Evolutionary conservation across 2,329 filamentous ascomycete genomes (phyloP).

Genomic region (Pseudogymnoascus sp.): DNA sequence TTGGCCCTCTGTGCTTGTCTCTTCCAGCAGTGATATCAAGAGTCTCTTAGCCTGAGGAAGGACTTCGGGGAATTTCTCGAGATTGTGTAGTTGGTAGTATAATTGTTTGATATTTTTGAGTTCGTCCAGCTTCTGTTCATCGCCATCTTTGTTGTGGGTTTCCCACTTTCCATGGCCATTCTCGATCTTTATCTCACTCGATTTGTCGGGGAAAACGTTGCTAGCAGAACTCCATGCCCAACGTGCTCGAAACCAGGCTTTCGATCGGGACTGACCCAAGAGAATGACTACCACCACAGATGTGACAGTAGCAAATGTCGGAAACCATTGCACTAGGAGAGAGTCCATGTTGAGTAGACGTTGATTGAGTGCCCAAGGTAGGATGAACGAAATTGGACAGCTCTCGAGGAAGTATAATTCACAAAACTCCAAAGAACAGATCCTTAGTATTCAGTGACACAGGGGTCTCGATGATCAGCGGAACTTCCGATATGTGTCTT

Average conservation of each 20-base stretch:
- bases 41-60: constrained; percentile 27
- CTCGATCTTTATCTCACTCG: constrained; percentile 3
- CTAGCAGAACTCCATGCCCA: not conserved
- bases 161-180: constrained; percentile 9
- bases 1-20: constrained; percentile 24
- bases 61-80: constrained; percentile 31
- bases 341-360: constrained; percentile 12
- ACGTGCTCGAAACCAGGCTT: constrained; percentile 9
- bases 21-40: constrained; percentile 30
- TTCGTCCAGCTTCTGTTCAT: constrained; percentile 13
- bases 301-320: constrained; percentile 10
- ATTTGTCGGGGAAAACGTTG: not conserved
- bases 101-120: constrained; percentile 27
- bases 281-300: constrained; percentile 1
- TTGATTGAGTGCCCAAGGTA: constrained; percentile 1
- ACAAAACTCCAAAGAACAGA: not conserved
- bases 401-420: not conserved
- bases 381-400: not conserved
- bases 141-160: constrained; percentile 8
- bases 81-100: constrained; percentile 35
- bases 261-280: constrained; percentile 10
- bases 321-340: constrained; percentile 13
- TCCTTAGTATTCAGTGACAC: not conserved
- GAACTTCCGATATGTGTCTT: constrained; percentile 1
- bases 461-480: not conserved